Percentiles rank a stretch among this genome's conserved stretches.
These are phyloP conservation scores for Heliocybe sulcata DNA, from an alignment of 1,284 basidiomycete species.

Conservation along the genomic window DNA sequence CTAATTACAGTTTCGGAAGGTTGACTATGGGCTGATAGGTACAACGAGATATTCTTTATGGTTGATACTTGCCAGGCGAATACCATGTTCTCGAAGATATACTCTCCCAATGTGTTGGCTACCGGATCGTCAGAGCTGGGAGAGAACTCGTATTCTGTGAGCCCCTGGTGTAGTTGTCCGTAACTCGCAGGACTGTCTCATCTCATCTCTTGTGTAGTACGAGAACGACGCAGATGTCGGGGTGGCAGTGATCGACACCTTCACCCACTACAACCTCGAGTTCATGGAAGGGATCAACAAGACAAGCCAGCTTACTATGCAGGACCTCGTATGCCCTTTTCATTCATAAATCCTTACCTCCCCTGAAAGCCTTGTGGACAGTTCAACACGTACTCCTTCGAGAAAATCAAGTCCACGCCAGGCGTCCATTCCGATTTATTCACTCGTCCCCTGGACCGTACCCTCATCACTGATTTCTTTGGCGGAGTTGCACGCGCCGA, in stretches of 20 bases:
- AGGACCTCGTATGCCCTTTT: constrained; percentile 66
- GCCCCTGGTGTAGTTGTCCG: constrained; percentile 18
- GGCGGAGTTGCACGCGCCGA: constrained; percentile 88
- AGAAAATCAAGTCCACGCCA: constrained; percentile 76
- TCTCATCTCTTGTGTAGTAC: constrained; percentile 43
- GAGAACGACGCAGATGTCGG: constrained; percentile 92
- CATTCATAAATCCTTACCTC: background rate
- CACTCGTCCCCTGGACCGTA: constrained; percentile 54
- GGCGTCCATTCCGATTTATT: constrained; percentile 88
- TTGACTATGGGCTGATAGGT: constrained; percentile 46
- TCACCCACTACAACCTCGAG: constrained; percentile 87
- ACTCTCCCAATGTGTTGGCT: constrained; percentile 93
- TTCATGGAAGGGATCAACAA: constrained; percentile 93
- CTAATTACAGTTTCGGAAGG: too few species aligned
- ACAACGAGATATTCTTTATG: constrained; percentile 98
- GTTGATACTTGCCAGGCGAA: constrained; percentile 98
- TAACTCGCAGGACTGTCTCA: background rate
- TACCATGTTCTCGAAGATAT: constrained; percentile 91
- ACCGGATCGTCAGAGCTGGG: constrained; percentile 86
- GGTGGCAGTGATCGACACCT: constrained; percentile 93
- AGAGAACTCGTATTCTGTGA: constrained; percentile 91
- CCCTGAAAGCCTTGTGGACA: constrained; percentile 21
- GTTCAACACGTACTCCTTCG: constrained; percentile 78
- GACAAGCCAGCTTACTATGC: constrained; percentile 74
- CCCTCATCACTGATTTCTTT: constrained; percentile 92